phyloP scores from a whole-genome alignment of 495 filamentous ascomycete species.

The Penicillium ochrochloron region DNA sequence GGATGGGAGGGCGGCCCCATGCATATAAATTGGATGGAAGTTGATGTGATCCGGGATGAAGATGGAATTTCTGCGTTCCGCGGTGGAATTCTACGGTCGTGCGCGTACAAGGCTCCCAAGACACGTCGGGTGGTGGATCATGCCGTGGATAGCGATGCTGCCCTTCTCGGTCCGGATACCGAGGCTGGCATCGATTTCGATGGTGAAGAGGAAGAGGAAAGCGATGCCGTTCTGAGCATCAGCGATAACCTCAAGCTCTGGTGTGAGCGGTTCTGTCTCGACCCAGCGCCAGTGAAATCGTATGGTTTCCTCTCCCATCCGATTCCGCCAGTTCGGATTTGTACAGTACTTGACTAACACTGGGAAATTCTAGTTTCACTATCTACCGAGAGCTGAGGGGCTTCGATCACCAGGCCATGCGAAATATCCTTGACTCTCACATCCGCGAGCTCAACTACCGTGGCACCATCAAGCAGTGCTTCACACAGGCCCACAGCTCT shows the following conservation, averaged over 20 bases:
- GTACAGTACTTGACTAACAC: neutral
- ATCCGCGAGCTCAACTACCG: conserved; percentile 50
- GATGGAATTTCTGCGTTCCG: conserved; percentile 37
- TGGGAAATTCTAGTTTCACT: conserved; percentile 37
- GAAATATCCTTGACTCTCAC: conserved; percentile 40
- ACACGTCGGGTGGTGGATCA: neutral
- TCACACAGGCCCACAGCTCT: conserved; percentile 30
- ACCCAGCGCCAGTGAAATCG: conserved; percentile 48
- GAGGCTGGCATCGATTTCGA: conserved; percentile 11
- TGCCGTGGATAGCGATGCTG: conserved; percentile 21
- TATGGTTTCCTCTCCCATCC: conserved; percentile 22
- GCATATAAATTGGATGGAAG: conserved; percentile 25
- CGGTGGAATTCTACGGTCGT: conserved; percentile 33
- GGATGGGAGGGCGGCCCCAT: conserved; percentile 29
- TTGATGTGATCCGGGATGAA: conserved; percentile 32
- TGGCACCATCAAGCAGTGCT: conserved; percentile 36
- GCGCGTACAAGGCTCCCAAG: conserved; percentile 25
- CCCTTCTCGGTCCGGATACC: conserved; percentile 16
- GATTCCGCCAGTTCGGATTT: neutral
- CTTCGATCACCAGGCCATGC: conserved; percentile 39
- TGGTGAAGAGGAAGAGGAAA: neutral
- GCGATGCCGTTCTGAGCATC: neutral
- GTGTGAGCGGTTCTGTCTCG: conserved; percentile 47
- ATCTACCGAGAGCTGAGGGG: conserved; percentile 41
- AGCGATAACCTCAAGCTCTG: conserved; percentile 37